phyloP scores from a whole-genome alignment of 2,329 filamentous ascomycete species.

The Botrytis aclada region DNA sequence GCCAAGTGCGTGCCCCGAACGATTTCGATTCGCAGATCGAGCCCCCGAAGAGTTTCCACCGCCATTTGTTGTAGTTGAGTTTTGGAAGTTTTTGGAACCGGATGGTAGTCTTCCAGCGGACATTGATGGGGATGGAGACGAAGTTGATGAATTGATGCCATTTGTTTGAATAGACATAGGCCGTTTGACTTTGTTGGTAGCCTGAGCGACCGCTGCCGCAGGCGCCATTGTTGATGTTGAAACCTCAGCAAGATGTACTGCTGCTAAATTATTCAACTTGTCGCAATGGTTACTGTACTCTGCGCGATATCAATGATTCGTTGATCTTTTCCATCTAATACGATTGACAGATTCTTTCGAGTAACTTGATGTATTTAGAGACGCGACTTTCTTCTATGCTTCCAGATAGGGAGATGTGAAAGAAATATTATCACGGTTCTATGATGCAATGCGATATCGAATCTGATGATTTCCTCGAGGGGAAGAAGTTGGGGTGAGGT shows the following conservation, averaged over 20 bases:
- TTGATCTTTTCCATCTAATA: conserved; percentile 11
- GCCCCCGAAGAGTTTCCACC: conserved; percentile 38
- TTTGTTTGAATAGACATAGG: conserved; percentile 54
- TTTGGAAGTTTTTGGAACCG: conserved; percentile 50
- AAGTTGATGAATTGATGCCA: conserved; percentile 48
- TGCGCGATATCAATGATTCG: conserved; percentile 10
- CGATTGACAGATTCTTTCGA: neutral
- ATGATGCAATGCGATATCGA: conserved; percentile 10
- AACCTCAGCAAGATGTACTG: neutral
- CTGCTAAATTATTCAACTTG: neutral
- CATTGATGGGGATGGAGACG: conserved; percentile 48
- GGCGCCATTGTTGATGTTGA: conserved; percentile 32
- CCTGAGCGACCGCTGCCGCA: conserved; percentile 32
- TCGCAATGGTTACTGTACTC: conserved; percentile 7
- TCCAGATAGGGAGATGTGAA: neutral
- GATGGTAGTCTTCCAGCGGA: conserved; percentile 55
- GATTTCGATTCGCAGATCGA: conserved; percentile 55
- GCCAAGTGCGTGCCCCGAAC: conserved; percentile 45
- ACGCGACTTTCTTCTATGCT: neutral
- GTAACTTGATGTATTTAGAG: neutral
- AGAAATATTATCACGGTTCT: neutral
- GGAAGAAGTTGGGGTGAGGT: conserved; percentile 10
- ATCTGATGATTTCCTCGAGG: conserved; percentile 9
- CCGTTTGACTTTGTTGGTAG: conserved; percentile 60
- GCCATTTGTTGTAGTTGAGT: conserved; percentile 47